Evolutionary conservation across 2,329 filamentous ascomycete genomes (phyloP), one percentile per base, ranked within the genome.

Genomic region (Xylaria sp.): DNA sequence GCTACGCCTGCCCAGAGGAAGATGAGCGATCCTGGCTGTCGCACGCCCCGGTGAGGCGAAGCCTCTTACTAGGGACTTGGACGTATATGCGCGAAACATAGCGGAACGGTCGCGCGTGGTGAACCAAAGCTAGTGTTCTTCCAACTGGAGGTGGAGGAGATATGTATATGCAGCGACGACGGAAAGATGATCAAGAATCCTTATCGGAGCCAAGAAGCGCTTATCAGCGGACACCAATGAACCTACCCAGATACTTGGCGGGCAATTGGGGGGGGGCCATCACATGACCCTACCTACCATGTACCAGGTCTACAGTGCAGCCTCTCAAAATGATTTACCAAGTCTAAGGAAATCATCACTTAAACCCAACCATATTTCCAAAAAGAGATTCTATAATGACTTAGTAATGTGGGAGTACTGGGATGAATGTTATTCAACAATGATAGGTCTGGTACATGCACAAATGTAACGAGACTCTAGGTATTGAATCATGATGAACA

Each of bases 61-160:
- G 62, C 69, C 67, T 57, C 71, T 67, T 11, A 42, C 63, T 43
- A 70, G 31, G 35, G 61, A 57, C 63, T 64, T 68, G 38, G 71
- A 67, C 37, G 67, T 67, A 43, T 60, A 66, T 35, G 71, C 69
- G 55, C 71, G 71, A 70, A 70, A 72, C 71, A 73, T 72, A 40
- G 57, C 69, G 69, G 54, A 42, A 19, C 37, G 50, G 46, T 60
- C 55, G 37, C 28, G 23, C 50, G 52, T 49, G 25, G 55, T 58
- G 57, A 28, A 14, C 23, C 45, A n/a, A 47, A 43, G 47, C 62
- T 38, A 58, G 57, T 49, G 37, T 63, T 55, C 54, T 59, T 62
- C 15, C 21, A 45, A 25, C 57, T 60, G 15, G 23, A 37, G 40
- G 50, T 19, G 37, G 38, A 51, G 46, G 65, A 60, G 50, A 66